Base-by-base conservation (phyloP, 495 filamentous ascomycete species). In the Penicilliopsis zonata region DNA sequence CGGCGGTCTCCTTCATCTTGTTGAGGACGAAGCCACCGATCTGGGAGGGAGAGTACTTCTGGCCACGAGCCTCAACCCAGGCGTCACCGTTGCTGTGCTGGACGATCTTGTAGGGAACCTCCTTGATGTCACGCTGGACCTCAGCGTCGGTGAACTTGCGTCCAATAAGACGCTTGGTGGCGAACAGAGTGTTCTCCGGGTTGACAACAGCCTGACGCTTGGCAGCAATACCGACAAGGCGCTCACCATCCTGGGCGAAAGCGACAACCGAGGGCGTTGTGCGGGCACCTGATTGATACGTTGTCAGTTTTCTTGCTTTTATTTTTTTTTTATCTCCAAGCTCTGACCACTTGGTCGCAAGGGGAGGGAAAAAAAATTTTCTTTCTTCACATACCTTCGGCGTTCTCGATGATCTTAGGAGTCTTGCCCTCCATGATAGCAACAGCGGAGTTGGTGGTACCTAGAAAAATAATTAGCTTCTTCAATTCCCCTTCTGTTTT, bases 181-280 rank as follows among this genome's bases (percentile, higher is more conserved):
- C 90, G 56, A 98, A 98, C 30, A 98, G 78, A 30, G 90, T 98
- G 67, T 98, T 96, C 61, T 98, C 90, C 3, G 90, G 90, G 71
- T 98, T 98, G 46, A 98, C 92, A 46, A 96, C 92, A 30, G 90
- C 90, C 63, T 98, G 90, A 53, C 90, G 88, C 76, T 98, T 98
- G 41, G 90, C 90, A 30, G 90, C 85, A 45, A 96, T 86, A 81
- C 90, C 90, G 43, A 98, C 90, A 36, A 98, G 66, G 40, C 92
- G 82, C 73, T 98, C 90, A 37, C 92, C 92, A 61, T 94, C 86
- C 65, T 93, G 78, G 27, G 90, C 82, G 63, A 98, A 96, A 47
- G 84, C 90, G 42, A 98, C 88, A 19, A 94, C 87, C 12, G 90
- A 98, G 23, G 90, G 90, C 21, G 90, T 98, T 56, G 90, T 98